Evolutionary conservation across 2,329 filamentous ascomycete species (phyloP).

Genomic region (Gnomoniopsis smithogilvyi): DNA sequence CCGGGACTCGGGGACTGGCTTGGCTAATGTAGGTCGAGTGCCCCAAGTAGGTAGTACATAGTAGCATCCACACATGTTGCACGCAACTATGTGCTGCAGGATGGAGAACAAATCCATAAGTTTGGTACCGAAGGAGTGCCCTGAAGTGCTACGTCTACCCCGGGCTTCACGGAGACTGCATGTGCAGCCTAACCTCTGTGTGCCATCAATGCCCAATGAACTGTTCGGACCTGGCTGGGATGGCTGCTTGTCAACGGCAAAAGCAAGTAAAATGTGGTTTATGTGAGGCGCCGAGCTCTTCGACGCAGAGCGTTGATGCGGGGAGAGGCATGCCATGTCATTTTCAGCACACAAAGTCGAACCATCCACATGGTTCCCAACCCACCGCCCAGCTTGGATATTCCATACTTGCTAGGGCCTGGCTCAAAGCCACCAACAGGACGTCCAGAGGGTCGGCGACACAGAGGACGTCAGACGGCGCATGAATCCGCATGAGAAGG

Average conservation of each 20-base stretch:
- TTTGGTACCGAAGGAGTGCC: too few relatives aligned
- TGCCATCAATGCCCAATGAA: background rate
- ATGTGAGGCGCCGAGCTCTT: background rate
- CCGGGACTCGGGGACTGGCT: too few relatives aligned
- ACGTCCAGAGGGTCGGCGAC: background rate
- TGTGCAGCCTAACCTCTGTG: background rate
- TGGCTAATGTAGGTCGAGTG: too few relatives aligned
- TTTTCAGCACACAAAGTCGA: background rate
- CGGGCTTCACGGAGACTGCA: too few relatives aligned
- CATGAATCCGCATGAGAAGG: background rate
- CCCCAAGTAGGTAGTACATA: too few relatives aligned
- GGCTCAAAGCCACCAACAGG: background rate
- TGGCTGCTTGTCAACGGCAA: background rate
- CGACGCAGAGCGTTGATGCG: background rate
- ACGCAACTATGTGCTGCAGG: too few relatives aligned
- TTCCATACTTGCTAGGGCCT: background rate
- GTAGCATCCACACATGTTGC: too few relatives aligned
- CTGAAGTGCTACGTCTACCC: too few relatives aligned
- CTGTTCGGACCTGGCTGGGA: background rate
- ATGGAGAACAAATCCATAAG: background rate
- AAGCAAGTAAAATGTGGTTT: background rate
- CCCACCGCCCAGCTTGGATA: background rate
- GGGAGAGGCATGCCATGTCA: background rate
- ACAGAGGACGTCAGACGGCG: background rate
- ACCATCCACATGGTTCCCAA: background rate